Percentiles rank a stretch among this genome's conserved stretches.
Conservation (phyloP, 1,139 yeast species). For the Lizanozyma gosingica region DNA sequence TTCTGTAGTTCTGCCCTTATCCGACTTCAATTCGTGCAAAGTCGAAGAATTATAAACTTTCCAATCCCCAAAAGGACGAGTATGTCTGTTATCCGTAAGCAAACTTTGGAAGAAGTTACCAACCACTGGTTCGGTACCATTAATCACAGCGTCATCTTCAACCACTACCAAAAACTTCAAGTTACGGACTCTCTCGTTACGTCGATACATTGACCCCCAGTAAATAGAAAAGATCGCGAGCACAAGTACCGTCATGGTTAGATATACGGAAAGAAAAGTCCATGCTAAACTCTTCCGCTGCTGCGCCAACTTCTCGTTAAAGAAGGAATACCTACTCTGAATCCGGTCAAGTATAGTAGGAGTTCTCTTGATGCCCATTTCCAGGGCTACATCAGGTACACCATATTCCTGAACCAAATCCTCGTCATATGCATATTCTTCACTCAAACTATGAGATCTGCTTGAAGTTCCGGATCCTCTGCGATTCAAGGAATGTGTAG, state of each 20-base stretch:
- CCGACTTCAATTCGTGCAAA: slow-evolving; percentile 20
- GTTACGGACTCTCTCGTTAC: slow-evolving; percentile 28
- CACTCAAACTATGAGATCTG: too few relatives aligned
- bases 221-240: slow-evolving; percentile 39
- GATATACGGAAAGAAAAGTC: slow-evolving; percentile 8
- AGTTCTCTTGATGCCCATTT: background rate
- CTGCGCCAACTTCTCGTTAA: slow-evolving; percentile 15
- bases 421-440: background rate
- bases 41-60: slow-evolving; percentile 17
- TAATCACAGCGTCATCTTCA: slow-evolving; percentile 26
- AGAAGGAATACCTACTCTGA: slow-evolving; percentile 10
- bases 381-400: background rate
- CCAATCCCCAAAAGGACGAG: slow-evolving; percentile 31
- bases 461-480: too few relatives aligned
- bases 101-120: slow-evolving; percentile 23
- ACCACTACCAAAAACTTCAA: slow-evolving; percentile 38
- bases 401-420: background rate
- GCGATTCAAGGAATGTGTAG: too few relatives aligned
- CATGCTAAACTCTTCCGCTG: slow-evolving; percentile 14
- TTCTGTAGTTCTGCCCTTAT: slow-evolving; percentile 22
- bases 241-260: slow-evolving; percentile 13
- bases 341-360: background rate
- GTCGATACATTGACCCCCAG: slow-evolving; percentile 50
- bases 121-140: slow-evolving; percentile 19
- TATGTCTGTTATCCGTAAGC: slow-evolving; percentile 14